phyloP scores from a whole-genome alignment of 352 stramenopile genomes.

The Phytophthora pseudosyringae region DNA sequence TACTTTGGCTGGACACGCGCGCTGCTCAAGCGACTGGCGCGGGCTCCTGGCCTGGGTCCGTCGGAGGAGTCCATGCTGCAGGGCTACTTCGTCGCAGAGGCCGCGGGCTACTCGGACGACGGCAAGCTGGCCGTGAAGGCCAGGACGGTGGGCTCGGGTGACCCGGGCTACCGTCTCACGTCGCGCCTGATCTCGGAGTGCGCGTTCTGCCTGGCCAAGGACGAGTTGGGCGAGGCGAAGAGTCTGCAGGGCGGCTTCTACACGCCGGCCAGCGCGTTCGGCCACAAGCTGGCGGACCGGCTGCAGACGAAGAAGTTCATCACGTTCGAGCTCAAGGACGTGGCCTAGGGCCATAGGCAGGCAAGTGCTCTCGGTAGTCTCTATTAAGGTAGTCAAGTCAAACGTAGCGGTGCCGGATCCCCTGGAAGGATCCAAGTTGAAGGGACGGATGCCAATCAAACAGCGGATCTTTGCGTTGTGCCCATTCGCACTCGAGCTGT shows the following conservation, averaged over 20 bases:
- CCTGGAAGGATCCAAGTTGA: slow-evolving; percentile 15
- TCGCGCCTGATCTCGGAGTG: slow-evolving; percentile 64
- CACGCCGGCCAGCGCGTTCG: slow-evolving; percentile 65
- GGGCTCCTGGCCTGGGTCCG: slow-evolving; percentile 82
- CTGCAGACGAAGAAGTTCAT: slow-evolving; percentile 67
- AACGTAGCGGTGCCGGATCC: slow-evolving; percentile 6
- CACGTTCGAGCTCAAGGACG: slow-evolving; percentile 51
- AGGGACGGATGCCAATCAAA: slow-evolving; percentile 32
- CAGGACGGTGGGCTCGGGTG: slow-evolving; percentile 45
- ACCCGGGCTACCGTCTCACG: slow-evolving; percentile 69
- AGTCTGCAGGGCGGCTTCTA: slow-evolving; percentile 56
- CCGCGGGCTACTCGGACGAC: slow-evolving; percentile 51
- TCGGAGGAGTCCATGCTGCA: slow-evolving; percentile 80
- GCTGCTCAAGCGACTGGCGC: slow-evolving; percentile 72
- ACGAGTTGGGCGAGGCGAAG: slow-evolving; percentile 35
- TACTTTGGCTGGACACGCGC: slow-evolving; percentile 68
- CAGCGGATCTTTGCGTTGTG: slow-evolving; percentile 15
- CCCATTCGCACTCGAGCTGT: slow-evolving; percentile 11
- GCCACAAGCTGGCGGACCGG: slow-evolving; percentile 55
- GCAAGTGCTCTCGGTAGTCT: slow-evolving; percentile 13
- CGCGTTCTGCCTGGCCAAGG: slow-evolving; percentile 63
- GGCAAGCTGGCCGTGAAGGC: slow-evolving; percentile 51
- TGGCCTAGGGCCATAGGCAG: slow-evolving; percentile 14
- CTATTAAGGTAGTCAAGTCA: slow-evolving; percentile 7
- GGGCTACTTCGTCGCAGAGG: slow-evolving; percentile 72